Evolutionary conservation across 164 flowering plant genomes (phyloP), one percentile per base, ranked within the genome.

Genomic region (Tetracentron sinense): DNA sequence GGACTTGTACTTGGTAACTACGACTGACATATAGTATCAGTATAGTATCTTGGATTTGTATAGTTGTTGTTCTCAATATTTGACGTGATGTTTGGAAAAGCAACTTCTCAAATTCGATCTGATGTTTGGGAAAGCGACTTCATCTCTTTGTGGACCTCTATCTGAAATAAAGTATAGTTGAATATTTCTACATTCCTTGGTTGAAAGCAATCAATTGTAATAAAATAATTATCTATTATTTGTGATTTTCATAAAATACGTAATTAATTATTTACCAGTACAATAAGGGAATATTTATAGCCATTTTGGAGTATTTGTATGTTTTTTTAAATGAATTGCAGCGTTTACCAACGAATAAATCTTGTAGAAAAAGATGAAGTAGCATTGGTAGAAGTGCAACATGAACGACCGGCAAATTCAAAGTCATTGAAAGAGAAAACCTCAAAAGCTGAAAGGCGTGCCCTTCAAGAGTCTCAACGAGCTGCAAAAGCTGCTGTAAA

Each of bases 381-480:
- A 49, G 68, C 69, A 31, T 53, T 73, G 53, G 75, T 55, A 15
- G 87, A 82, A 60, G 67, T 71, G 52, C 80, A 69, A 50, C 81
- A 72, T 66, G 88, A 84, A 6, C 63, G 27, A 6, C 62, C 70
- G 12, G 69, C 70, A 33, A 72, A 42, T 68, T 74, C 85, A 35
- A 87, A 85, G 72, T 80, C 89, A 27, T 62, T 73, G 61, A 88
- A 93, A 72, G 89, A 80, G 75, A 88, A 85, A 72, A 80, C 83
- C 12, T 78, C 98, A 17, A 93, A 90, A 75, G 89, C 97, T 54
- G 97, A 90, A 70, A 84, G 98, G 64, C 90, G 97, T 71, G 96
- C 97, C 6, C 76, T 88, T 52, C 98, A 92, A 65, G 98, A 92
- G 74, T 76, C 98, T 51, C 98, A 93, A 64, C 76, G 94, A 65